Percentiles rank a stretch among this genome's conserved stretches.
Evolutionary conservation across 306 rosid species (phyloP).

Genomic region (Prunus davidiana): DNA sequence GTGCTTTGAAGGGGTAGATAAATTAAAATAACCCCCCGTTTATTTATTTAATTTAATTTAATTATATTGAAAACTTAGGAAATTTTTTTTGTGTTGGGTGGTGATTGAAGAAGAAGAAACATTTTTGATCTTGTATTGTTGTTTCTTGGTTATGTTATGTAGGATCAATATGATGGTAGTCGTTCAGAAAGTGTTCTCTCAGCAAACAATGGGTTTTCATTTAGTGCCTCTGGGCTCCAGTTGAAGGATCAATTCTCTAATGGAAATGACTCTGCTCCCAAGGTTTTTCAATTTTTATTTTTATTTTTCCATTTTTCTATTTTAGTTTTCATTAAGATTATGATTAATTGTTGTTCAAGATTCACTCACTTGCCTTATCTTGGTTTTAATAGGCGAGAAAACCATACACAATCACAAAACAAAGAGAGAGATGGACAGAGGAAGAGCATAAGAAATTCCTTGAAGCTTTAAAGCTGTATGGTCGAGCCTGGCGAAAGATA

Average conservation of each 20-base stretch:
- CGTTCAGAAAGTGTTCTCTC: constrained; percentile 26
- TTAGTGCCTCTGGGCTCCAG: constrained; percentile 33
- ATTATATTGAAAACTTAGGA: not conserved
- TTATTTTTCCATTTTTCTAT: constrained; percentile 1
- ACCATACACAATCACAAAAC: constrained; percentile 80
- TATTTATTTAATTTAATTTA: too few species aligned
- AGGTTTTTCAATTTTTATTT: constrained; percentile 40
- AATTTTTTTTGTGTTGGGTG: not conserved
- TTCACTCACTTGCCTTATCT: not conserved
- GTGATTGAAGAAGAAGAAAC: too few species aligned
- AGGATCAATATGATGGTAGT: constrained; percentile 45
- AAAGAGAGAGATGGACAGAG: constrained; percentile 86
- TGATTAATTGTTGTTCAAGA: not conserved
- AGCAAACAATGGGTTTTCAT: constrained; percentile 31
- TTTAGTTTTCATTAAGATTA: not conserved
- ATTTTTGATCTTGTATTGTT: not conserved
- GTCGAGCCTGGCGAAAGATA: constrained; percentile 81
- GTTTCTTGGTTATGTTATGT: constrained; percentile 22
- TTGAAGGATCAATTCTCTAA: constrained; percentile 50
- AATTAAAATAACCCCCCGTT: not conserved
- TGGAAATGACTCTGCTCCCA: constrained; percentile 51
- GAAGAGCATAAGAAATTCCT: constrained; percentile 83
- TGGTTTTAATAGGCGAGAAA: constrained; percentile 55
- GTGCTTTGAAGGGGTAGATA: not conserved
- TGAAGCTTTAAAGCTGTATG: constrained; percentile 74